Evolutionary conservation across 202 grass and related monocot species (phyloP).

Genomic region (Hordeum pubiflorum): DNA sequence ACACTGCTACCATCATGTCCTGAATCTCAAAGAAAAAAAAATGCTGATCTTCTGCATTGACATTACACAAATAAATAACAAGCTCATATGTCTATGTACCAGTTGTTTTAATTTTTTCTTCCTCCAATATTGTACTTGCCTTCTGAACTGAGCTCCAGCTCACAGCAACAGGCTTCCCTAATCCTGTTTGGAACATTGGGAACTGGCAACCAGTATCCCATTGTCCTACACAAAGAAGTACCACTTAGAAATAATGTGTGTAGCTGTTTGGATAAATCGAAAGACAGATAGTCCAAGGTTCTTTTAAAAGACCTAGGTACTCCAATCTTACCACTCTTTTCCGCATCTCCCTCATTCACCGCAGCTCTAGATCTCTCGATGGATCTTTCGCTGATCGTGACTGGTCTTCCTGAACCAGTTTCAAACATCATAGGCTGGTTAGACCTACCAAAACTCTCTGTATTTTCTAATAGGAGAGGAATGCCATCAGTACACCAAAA

Average conservation of each 20-base stretch:
- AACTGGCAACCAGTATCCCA: conserved; percentile 15
- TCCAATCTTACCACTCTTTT: conserved; percentile 29
- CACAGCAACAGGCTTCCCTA: conserved; percentile 42
- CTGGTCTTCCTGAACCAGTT: conserved; percentile 23
- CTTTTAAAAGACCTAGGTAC: neutral
- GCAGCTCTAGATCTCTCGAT: conserved; percentile 22
- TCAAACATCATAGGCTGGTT: conserved; percentile 28
- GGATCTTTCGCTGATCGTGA: conserved; percentile 29
- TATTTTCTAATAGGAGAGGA: conserved; percentile 16
- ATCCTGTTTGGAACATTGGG: conserved; percentile 59
- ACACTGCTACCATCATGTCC: conserved; percentile 22
- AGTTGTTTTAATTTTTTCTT: conserved; percentile 26
- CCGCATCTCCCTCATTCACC: conserved; percentile 14
- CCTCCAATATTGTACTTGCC: conserved; percentile 45
- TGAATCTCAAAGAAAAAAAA: conserved; percentile 31
- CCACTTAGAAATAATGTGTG: conserved; percentile 5
- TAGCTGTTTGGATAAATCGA: neutral
- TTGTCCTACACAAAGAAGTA: conserved; percentile 29
- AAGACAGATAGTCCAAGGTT: conserved; percentile 1
- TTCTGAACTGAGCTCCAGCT: conserved; percentile 49
- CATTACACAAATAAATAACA: conserved; percentile 1
- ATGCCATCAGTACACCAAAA: conserved; percentile 19
- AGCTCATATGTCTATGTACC: conserved; percentile 23
- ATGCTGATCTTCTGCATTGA: conserved; percentile 4
- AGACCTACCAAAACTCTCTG: neutral